These are phyloP conservation scores for Mediolabrus comicus DNA, from an alignment of 108 stramenopile species.

Conservation along the genomic window DNA sequence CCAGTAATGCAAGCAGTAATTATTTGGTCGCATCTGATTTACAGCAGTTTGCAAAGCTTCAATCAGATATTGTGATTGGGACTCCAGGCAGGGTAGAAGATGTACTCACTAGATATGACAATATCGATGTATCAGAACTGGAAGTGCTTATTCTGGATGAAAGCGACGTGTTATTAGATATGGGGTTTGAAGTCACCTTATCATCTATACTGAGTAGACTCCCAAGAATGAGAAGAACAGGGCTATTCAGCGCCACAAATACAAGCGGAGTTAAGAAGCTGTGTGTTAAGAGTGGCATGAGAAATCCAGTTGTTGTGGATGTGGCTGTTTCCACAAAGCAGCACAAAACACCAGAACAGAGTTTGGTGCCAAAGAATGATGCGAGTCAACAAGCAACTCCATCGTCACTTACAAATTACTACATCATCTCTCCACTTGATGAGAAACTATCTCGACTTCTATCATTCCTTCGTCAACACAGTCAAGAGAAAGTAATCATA, in stretches of 20 bases:
- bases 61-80: conserved; percentile 89
- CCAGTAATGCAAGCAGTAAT: conserved; percentile 14
- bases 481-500: conserved; percentile 88
- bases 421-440: conserved; percentile 74
- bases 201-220: conserved; percentile 77
- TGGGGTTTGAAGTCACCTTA: conserved; percentile 90
- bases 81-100: conserved; percentile 97
- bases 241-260: conserved; percentile 94
- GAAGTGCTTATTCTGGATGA: conserved; percentile 96
- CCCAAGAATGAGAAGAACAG: conserved; percentile 96
- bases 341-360: conserved; percentile 4
- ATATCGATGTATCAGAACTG: conserved; percentile 78
- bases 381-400: conserved; percentile 69
- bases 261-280: conserved; percentile 70
- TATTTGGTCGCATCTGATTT: conserved; percentile 83
- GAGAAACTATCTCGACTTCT: conserved; percentile 84
- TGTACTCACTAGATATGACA: conserved; percentile 79
- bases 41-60: conserved; percentile 57
- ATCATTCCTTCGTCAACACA: conserved; percentile 77
- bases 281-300: conserved; percentile 90
- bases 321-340: conserved; percentile 68
- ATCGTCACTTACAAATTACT: conserved; percentile 90
- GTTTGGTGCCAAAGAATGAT: conserved; percentile 3
- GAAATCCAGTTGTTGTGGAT: conserved; percentile 94
- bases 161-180: conserved; percentile 93